Base-by-base conservation (phyloP, 2,329 filamentous ascomycete genomes). In the Colletotrichum neosansevieriae region DNA sequence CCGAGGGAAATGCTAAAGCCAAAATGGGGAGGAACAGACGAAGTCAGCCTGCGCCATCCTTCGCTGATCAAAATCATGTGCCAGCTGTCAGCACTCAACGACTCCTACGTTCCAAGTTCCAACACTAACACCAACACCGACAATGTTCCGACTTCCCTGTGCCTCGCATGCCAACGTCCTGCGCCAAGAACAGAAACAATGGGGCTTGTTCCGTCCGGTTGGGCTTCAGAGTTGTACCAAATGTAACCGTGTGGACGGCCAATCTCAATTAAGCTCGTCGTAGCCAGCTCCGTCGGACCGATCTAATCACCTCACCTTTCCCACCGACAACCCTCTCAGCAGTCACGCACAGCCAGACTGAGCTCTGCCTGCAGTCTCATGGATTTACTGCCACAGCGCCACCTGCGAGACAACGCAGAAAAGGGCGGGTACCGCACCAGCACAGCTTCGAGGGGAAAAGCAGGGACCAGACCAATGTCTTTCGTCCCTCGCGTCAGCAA, bases 401-500 rank as follows among this genome's bases (percentile, higher is more conserved):
- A 49, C 50, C 64, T 66, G 66, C 61, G 60, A 50, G 49, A 44
- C 58, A 67, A 17, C 53, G 13, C 50, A 66, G 34, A 29, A 29
- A 17, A 32, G 12, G 32, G 50, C 40, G 63, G 50, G 57, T 60
- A 60, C 58, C 3, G 44, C 57, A 59, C 57, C 29, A 59, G 19
- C 11, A 4, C 34, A 36, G 34, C 34, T 36, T 36, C 34, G 32
- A 38, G 24, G 24, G 24, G 24, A 24, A 24, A 24, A 4, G 32
- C 51, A 67, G 51, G 51, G 51, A 58, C 64, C 60, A 45, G 60
- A 58, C 21, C 49, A 36, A 34, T 59, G 47, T 56, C 49, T 60
- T 24, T 65, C 24, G 61, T 59, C 54, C 65, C 65, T 60, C 47
- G 61, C 53, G 47, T 68, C 60, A 68, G 60, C 60, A 53, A 40